A percentile compares a stretch with the other conserved stretches of the same genome.
phyloP scores from a whole-genome alignment of 1,284 basidiomycete species.

The Schizopora paradoxa region DNA sequence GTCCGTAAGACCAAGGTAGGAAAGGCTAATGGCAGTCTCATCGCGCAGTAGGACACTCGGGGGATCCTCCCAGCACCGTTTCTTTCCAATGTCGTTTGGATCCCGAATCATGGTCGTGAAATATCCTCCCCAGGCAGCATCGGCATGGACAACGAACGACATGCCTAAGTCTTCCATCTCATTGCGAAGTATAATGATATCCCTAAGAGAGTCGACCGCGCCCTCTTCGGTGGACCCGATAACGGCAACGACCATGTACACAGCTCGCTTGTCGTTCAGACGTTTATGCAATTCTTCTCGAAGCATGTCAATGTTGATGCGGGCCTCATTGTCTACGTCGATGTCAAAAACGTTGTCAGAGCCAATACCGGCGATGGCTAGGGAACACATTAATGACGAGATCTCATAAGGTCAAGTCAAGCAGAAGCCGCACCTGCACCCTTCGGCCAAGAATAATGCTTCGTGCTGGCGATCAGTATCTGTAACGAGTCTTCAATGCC shows the following conservation, averaged over 20 bases:
- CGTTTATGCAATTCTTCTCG: slow-evolving; percentile 28
- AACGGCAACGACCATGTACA: slow-evolving; percentile 40
- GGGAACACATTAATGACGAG: not conserved
- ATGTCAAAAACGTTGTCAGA: slow-evolving; percentile 33
- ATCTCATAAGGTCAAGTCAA: not conserved
- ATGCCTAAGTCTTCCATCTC: slow-evolving; percentile 29
- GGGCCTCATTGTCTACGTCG: slow-evolving; percentile 33
- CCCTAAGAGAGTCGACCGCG: slow-evolving; percentile 37
- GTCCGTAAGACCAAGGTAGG: slow-evolving; percentile 29
- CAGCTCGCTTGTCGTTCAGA: slow-evolving; percentile 27
- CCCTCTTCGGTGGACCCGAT: slow-evolving; percentile 44
- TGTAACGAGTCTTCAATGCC: not conserved
- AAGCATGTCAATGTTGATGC: slow-evolving; percentile 32
- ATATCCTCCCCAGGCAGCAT: slow-evolving; percentile 43
- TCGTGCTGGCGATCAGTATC: slow-evolving; percentile 22
- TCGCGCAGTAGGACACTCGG: slow-evolving; percentile 26
- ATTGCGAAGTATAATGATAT: slow-evolving; percentile 33
- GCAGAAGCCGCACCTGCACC: slow-evolving; percentile 30
- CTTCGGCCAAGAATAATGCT: slow-evolving; percentile 47
- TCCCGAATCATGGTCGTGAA: slow-evolving; percentile 24
- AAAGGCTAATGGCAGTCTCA: slow-evolving; percentile 24
- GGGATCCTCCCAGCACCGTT: too few relatives aligned
- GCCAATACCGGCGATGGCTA: slow-evolving; percentile 40
- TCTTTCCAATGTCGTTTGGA: not conserved
- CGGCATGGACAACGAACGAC: slow-evolving; percentile 38